A percentile compares a stretch with the other conserved stretches of the same genome.
phyloP scores from a whole-genome alignment of 495 filamentous ascomycete genomes.

The Astrocystis sublimbata region DNA sequence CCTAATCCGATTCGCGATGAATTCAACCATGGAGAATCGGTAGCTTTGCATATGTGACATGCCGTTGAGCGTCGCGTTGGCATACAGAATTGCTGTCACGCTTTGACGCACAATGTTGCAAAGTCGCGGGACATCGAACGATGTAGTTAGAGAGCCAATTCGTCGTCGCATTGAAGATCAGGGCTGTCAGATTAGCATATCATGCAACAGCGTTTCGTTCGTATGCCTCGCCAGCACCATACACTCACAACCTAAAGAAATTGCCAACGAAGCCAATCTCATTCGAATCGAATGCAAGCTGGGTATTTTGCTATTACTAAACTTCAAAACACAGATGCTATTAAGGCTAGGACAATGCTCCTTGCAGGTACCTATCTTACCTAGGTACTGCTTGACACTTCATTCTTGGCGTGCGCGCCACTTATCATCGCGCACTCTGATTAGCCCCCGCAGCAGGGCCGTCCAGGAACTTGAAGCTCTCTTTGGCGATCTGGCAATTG shows the following conservation, averaged over 20 bases:
- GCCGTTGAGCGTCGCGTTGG: too few relatives aligned
- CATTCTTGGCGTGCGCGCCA: neutral
- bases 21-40: too few relatives aligned
- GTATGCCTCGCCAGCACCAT: neutral
- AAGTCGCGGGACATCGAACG: too few relatives aligned
- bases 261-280: neutral
- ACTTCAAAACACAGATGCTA: slow-evolving; percentile 5
- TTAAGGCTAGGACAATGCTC: neutral
- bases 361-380: too few relatives aligned
- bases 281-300: neutral
- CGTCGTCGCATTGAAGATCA: too few relatives aligned
- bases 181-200: neutral
- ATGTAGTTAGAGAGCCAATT: too few relatives aligned
- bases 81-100: too few relatives aligned
- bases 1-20: neutral
- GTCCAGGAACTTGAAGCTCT: slow-evolving; percentile 68
- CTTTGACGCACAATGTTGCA: too few relatives aligned
- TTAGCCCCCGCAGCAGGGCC: slow-evolving; percentile 32
- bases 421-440: slow-evolving; percentile 21
- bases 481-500: slow-evolving; percentile 81
- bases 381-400: too few relatives aligned
- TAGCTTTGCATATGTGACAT: too few relatives aligned
- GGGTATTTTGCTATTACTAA: slow-evolving; percentile 15
- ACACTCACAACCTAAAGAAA: too few relatives aligned
- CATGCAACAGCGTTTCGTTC: neutral